Percentiles rank a stretch among this genome's conserved stretches.
Evolutionary conservation across 345 rosid genomes (phyloP).

Genomic region (Excoecaria cochinchinensis): DNA sequence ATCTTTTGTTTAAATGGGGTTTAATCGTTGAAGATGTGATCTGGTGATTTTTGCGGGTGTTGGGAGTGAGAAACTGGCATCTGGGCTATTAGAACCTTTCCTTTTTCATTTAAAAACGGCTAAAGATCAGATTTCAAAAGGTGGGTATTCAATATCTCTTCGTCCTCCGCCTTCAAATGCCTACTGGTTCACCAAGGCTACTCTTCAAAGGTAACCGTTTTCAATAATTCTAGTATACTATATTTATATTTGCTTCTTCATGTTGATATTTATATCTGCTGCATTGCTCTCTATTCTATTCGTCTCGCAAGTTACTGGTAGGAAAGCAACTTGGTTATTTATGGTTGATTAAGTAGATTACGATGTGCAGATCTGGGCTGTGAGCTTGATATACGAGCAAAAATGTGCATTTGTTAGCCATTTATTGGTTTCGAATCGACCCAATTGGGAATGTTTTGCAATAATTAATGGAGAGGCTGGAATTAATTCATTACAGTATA

Average conservation of each 20-base stretch:
- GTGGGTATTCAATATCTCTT: constrained; percentile 86
- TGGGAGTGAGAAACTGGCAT: constrained; percentile 76
- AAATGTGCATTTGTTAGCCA: not conserved
- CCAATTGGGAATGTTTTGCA: not conserved
- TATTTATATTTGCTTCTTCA: not conserved
- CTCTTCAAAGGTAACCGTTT: constrained; percentile 64
- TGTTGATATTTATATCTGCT: not conserved
- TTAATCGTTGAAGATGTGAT: constrained; percentile 62
- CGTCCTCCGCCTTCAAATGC: constrained; percentile 49
- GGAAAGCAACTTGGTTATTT: not conserved
- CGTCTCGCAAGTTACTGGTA: not conserved
- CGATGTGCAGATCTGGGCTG: not conserved
- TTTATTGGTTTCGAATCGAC: not conserved
- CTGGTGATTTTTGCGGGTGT: constrained; percentile 74
- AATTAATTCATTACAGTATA: not conserved
- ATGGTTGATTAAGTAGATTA: not conserved
- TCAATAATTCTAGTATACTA: not conserved
- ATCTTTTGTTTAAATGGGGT: no score
- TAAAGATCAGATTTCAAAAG: constrained; percentile 83
- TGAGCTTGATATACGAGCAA: not conserved
- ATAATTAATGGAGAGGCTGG: not conserved
- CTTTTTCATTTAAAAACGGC: constrained; percentile 73
- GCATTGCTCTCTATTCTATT: not conserved
- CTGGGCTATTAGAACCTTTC: constrained; percentile 85
- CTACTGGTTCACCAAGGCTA: constrained; percentile 89